Base-by-base conservation (phyloP, 164 flowering plant genomes). In the Dillenia turbinata region DNA sequence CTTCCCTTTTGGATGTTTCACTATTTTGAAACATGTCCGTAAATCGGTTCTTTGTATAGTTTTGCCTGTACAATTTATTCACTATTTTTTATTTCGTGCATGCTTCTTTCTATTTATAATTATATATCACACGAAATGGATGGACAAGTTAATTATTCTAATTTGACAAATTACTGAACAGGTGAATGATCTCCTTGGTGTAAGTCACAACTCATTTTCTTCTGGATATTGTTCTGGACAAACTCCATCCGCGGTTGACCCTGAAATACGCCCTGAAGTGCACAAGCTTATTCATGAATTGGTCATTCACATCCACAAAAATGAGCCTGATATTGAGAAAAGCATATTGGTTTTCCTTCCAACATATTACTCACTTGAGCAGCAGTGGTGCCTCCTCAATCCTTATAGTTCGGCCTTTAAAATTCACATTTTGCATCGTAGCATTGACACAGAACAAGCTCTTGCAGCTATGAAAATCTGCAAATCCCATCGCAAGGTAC, bases 321-420 rank as follows among this genome's bases (percentile, higher is more conserved):
- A 77, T 71, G 97, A 95, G 72, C 83, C 84, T 49, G 96, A 92
- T 66, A 84, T 95, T 49, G 87, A 83, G 65, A 95, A 91, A 78
- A 84, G 97, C 80, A 92, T 92, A 63, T 75, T 95, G 76, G 74
- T 95, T 75, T 95, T 95, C 67, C 96, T 95, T 63, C 99, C 99
- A 57, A 95, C 99, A 24, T 95, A 89, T 73, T 45, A 76, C 65
- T 68, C 93, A 63, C 69, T 95, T 68, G 99, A 82, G 83, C 82
- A 82, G 75, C 97, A 92, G 58, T 95, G 94, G 94, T 15, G 62
- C 57, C 86, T 81, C 47, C 57, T 95, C 68, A 73, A 64, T 77
- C 83, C 86, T 13, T 74, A 78, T 46, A 60, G 69, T 69, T 81
- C 81, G 40, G 56, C 55, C 46, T 92, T 95, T 61, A 85, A 88